Base-by-base conservation (phyloP, 306 rosid species). In the Alnus rubra region DNA sequence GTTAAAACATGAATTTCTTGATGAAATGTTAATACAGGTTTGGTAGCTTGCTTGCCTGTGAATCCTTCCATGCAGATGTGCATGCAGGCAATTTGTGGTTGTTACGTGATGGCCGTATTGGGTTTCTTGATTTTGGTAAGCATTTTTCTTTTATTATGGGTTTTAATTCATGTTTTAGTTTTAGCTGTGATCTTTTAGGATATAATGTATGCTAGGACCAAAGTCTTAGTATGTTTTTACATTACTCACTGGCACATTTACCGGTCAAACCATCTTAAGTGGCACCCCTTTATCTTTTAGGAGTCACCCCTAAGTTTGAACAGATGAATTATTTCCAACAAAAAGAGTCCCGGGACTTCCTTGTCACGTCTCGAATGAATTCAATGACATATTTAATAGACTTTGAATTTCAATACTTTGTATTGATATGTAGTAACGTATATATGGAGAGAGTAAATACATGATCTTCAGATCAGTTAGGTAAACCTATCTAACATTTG, bases 41-140 rank as follows among this genome's bases (percentile, higher is more conserved):
- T 88, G 98, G 98, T 78, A 95, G 98, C 90, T 88, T 95, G 89
- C 98, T 95, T 77, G 94, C 93, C 50, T 95, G 98, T 87, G 98
- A 95, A 81, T 85, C 97, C 84, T 95, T 95, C 83, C 98, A 92
- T 73, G 98, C 98, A 71, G 98, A 92, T 79, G 98, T 95, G 15
- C 98, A 95, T 69, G 98, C 98, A 53, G 98, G 98, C 67, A 92
- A 95, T 86, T 85, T 95, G 81, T 95, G 98, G 98, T 80, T 91
- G 75, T 88, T 95, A 67, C 96, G 92, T 33, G 98, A 95, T 90
- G 98, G 96, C 71, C 98, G 97, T 16, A 90, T 95, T 76, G 98
- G 98, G 60, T 92, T 91, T 85, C 98, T 95, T 84, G 98, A 95
- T 86, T 95, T 95, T 44, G 98, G 98, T 95, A 91, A 73, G 87